phyloP scores from a whole-genome alignment of 2,329 filamentous ascomycete genomes.

The Diaporthe destruens region DNA sequence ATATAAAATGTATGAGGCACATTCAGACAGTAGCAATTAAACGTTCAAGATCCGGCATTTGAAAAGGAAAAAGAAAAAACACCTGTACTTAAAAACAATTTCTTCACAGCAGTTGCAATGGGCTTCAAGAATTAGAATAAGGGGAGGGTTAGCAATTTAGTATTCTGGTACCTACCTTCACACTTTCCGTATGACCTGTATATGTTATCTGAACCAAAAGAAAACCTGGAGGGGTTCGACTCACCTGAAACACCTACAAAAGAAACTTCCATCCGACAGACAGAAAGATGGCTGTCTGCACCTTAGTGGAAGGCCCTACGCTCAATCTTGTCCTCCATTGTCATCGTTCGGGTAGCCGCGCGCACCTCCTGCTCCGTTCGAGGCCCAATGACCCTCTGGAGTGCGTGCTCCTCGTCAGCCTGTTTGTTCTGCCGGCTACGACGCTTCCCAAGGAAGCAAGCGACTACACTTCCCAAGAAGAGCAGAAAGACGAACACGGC shows the following conservation, averaged over 20 bases:
- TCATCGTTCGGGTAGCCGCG: rapidly evolving
- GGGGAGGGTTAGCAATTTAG: background rate
- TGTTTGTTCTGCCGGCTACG: too few species aligned
- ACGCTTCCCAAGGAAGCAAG: background rate
- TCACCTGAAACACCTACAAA: background rate
- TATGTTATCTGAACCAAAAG: background rate
- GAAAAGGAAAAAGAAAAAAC: too few species aligned
- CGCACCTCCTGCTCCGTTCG: background rate
- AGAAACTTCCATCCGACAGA: background rate
- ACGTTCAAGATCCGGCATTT: too few species aligned
- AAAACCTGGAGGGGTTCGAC: too few species aligned
- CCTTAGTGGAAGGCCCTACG: background rate
- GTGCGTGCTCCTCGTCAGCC: background rate
- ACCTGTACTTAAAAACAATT: too few species aligned
- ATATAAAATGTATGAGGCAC: too few species aligned
- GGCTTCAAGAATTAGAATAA: too few species aligned
- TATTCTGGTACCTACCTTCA: background rate
- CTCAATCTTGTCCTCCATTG: background rate
- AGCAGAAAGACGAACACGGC: background rate
- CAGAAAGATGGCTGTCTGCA: background rate
- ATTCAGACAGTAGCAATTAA: too few species aligned
- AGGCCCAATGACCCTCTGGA: background rate
- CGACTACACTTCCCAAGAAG: background rate
- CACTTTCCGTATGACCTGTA: background rate
- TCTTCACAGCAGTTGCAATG: too few species aligned